A percentile compares a stretch with the other conserved stretches of the same genome.
Evolutionary conservation across 2,329 filamentous ascomycete genomes (phyloP).

Genomic region (Cytospora chrysosperma): DNA sequence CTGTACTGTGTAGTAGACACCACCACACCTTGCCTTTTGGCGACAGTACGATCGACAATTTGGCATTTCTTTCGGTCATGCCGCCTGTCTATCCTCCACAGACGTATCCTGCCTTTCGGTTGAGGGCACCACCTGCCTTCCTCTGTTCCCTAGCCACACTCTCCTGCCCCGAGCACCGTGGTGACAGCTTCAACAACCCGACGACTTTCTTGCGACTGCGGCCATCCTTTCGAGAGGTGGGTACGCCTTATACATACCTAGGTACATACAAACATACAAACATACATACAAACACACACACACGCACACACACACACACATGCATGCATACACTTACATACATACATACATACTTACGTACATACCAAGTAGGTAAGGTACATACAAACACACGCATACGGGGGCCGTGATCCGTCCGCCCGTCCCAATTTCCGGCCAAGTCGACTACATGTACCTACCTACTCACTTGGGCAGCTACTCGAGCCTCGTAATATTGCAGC

Average conservation of each 20-base stretch:
- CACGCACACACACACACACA: too few relatives aligned
- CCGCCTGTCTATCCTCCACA: constrained; percentile 7
- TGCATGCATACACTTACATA: too few relatives aligned
- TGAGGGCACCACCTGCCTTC: constrained; percentile 7
- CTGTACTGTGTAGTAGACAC: not conserved
- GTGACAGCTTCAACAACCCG: constrained; percentile 2
- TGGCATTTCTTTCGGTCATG: constrained; percentile 5
- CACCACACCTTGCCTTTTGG: not conserved
- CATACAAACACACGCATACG: too few relatives aligned
- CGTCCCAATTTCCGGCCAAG: not conserved
- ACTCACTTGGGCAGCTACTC: not conserved
- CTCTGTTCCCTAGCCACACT: not conserved
- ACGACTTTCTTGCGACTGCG: not conserved
- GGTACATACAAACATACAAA: too few relatives aligned
- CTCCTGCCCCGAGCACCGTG: constrained; percentile 8
- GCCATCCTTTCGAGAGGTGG: not conserved
- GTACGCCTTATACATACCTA: not conserved
- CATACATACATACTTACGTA: too few relatives aligned
- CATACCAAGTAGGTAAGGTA: too few relatives aligned
- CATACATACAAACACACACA: too few relatives aligned
- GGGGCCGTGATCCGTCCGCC: not conserved
- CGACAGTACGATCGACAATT: not conserved
- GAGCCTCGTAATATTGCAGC: too few relatives aligned
- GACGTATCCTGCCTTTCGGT: not conserved
- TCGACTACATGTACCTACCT: not conserved